Base-by-base conservation (phyloP, 2,329 filamentous ascomycete genomes). In the Aspergillus brunneoviolaceus region DNA sequence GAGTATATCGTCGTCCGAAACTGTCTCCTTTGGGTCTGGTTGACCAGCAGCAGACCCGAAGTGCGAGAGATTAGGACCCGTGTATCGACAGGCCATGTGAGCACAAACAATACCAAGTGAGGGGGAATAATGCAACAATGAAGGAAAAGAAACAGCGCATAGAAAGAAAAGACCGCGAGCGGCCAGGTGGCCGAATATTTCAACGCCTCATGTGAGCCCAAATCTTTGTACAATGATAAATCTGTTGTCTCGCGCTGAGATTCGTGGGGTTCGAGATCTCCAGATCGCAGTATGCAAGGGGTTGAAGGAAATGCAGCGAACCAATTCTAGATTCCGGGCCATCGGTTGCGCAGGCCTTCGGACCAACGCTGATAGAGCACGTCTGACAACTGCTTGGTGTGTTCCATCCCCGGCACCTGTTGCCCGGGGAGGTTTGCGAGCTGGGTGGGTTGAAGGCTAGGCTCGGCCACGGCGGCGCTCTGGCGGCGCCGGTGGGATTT, bases 311-410 rank as follows among this genome's bases (percentile, higher is more conserved):
- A 2, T n/a, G 14, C 14, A 45, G 14, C 19, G 6, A 45, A 9
- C 16, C 39, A 6, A 19, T n/a, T 19, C 39, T 60, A 71, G 25
- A 71, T 51, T 21, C 67, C 78, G 19, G 81, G 79, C 89, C 89
- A 93, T 58, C 89, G 82, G 57, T 85, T 83, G 64, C 88, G 87
- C 68, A 98, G 79, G 1, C 92, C 92, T 60, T 96, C 91, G 2
- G 89, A 87, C 95, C 95, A 99, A 49, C 94, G 86, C 16, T 88
- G 87, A 77, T 97, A 98, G 21, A 99, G 84, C 21, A 96, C 91
- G 74, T 97, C 92, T 1, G 91, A 91, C 42, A 98, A 82, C 72
- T 96, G 87, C 71, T 92, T 91, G 65, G 89, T 90, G 76, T 97
- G 94, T 76, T 97, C 93, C 91, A 97, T 94, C 2, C 92, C 94